Evolutionary conservation across 1,284 basidiomycete genomes (phyloP).

Genomic region (Ceratobasidium sp.): DNA sequence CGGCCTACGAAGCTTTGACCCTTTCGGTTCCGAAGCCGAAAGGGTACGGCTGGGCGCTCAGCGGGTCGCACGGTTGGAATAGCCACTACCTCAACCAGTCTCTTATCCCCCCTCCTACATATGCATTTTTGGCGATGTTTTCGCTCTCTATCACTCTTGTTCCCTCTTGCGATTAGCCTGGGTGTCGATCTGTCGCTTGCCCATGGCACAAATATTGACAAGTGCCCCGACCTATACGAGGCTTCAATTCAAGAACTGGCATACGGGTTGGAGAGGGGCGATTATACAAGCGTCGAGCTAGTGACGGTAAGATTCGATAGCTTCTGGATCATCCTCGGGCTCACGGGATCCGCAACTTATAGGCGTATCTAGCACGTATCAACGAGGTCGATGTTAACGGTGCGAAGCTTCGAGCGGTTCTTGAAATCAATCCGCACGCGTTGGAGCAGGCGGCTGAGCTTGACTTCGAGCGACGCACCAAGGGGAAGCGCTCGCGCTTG

Average conservation of each 20-base stretch:
- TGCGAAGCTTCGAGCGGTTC: conserved; percentile 70
- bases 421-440: conserved; percentile 74
- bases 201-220: too few species aligned
- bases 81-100: too few species aligned
- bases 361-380: conserved; percentile 78
- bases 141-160: too few species aligned
- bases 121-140: too few species aligned
- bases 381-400: conserved; percentile 78
- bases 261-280: conserved; percentile 64
- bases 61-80: too few species aligned
- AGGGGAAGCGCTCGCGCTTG: conserved; percentile 66
- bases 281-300: conserved; percentile 74
- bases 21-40: too few species aligned
- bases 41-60: too few species aligned
- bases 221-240: conserved; percentile 73
- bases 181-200: too few species aligned
- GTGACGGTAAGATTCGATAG: conserved; percentile 63
- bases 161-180: too few species aligned
- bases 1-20: too few species aligned
- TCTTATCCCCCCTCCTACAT: too few species aligned
- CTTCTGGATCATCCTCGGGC: not conserved
- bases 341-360: too few species aligned
- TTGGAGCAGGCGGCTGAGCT: conserved; percentile 67
- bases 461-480: conserved; percentile 66
- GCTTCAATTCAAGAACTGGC: conserved; percentile 71